Base-by-base conservation (phyloP, 2,329 filamentous ascomycete species). In the Clonostachys sp. region DNA sequence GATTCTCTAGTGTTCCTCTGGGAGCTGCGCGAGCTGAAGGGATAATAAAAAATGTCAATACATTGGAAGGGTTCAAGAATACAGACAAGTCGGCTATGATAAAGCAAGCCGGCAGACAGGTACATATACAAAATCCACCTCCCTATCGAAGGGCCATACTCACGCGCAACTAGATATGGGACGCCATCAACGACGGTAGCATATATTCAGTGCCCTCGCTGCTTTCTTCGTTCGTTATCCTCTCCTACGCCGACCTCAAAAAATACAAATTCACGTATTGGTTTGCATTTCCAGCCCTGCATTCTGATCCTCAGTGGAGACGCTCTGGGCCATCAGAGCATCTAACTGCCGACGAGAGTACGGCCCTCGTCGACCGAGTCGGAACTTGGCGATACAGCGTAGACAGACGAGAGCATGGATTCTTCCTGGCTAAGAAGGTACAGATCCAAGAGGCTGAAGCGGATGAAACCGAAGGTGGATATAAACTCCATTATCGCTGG, bases 231-330 rank as follows among this genome's bases (percentile, higher is more conserved):
- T 97, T 96, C 65, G 80, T 89, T 24, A 83, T 95, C 49, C 82
- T 97, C 42, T 96, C 90, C 14, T 99, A 89, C 64, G 92, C 94
- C 52, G 92, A 99, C 62, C 78, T 99, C 34, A 99, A 99, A 67
- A 96, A 95, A 62, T 97, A 97, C 71, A 89, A 86, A 53, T 96
- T 97, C 63, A 90, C 87, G n/a, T 97, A 97, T 69, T 95, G 95
- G 84, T 97, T 97, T 66, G 92, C 87, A 6, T 99, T 95, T 60
- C 94, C 94, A 1, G 91, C 92, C 14, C 77, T 99, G 41, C 91
- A 95, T 63, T 95, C 92, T 5, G 86, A 92, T 47, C 89, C 90
- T 2, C 74, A 78, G 30, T 99, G 94, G 94, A 85, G 81, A 56
- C 73, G 84, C 45, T 66, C 75, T 3, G 77, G 73, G 3, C 72